phyloP scores from a whole-genome alignment of 176 grass and related monocot genomes.

The barley (Hordeum vulgare) region DNA sequence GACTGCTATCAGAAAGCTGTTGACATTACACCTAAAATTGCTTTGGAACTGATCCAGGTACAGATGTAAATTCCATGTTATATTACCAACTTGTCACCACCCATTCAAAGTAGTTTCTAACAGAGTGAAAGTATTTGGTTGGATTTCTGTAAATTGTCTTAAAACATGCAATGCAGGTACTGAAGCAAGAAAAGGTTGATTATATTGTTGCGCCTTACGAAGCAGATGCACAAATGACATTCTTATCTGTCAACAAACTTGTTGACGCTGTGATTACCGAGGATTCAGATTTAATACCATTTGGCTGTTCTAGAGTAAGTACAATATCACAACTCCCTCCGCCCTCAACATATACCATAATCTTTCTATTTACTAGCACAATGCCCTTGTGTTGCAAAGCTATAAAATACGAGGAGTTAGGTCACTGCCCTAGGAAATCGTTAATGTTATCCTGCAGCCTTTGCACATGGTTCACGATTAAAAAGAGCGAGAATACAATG shows the following conservation, averaged over 20 bases:
- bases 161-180: constrained; percentile 44
- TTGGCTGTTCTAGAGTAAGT: constrained; percentile 96
- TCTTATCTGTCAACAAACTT: constrained; percentile 93
- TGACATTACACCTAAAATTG: constrained; percentile 89
- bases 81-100: neutral
- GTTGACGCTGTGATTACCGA: constrained; percentile 93
- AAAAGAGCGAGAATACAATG: too few relatives aligned
- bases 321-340: constrained; percentile 15
- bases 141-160: constrained; percentile 7
- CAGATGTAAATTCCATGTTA: constrained; percentile 4
- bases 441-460: too few relatives aligned
- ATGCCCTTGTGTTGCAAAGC: too few relatives aligned
- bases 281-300: constrained; percentile 97
- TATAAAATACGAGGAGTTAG: too few relatives aligned
- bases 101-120: neutral
- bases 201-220: constrained; percentile 98
- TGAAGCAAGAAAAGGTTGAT: constrained; percentile 84
- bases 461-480: too few relatives aligned
- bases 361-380: neutral
- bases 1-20: constrained; percentile 97
- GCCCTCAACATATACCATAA: neutral
- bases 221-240: constrained; percentile 95
- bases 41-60: constrained; percentile 84
- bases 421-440: too few relatives aligned
- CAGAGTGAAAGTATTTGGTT: neutral